Evolutionary conservation across 768 basidiomycete genomes (phyloP).

Genomic region (Naganishia onofrii): DNA sequence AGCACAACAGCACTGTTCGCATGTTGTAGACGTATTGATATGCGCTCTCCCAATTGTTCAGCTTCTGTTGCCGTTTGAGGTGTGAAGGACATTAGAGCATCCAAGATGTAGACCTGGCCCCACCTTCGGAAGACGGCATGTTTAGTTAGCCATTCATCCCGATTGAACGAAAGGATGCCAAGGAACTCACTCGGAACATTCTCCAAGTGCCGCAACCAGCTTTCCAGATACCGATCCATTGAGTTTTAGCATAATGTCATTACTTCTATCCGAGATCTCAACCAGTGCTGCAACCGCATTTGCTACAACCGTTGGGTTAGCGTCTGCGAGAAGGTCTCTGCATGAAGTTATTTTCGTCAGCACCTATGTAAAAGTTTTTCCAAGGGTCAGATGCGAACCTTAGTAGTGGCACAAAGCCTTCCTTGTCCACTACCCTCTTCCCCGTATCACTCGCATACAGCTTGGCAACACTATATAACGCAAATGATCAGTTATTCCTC

Average conservation of each 20-base stretch:
- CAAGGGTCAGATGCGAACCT: slow-evolving; percentile 52
- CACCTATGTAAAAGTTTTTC: not conserved
- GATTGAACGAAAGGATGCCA: not conserved
- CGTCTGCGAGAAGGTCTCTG: slow-evolving; percentile 79
- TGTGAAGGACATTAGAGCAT: slow-evolving; percentile 88
- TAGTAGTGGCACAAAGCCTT: slow-evolving; percentile 84
- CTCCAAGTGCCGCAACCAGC: slow-evolving; percentile 81
- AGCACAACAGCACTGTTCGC: slow-evolving; percentile 99
- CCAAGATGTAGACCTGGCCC: slow-evolving; percentile 98
- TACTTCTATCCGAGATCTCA: slow-evolving; percentile 94
- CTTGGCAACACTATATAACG: slow-evolving; percentile 76
- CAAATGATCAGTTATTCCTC: not conserved
- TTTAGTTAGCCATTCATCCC: not conserved
- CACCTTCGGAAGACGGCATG: slow-evolving; percentile 60
- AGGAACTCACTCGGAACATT: slow-evolving; percentile 88
- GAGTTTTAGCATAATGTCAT: slow-evolving; percentile 86
- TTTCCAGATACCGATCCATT: slow-evolving; percentile 85
- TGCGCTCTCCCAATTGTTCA: slow-evolving; percentile 90
- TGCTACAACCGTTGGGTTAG: slow-evolving; percentile 93
- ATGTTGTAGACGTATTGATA: slow-evolving; percentile 88
- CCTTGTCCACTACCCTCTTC: slow-evolving; percentile 76
- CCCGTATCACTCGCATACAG: slow-evolving; percentile 74
- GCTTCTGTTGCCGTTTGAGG: slow-evolving; percentile 84
- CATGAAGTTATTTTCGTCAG: not conserved
- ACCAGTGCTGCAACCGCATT: slow-evolving; percentile 94